phyloP scores from a whole-genome alignment of 345 rosid species.

The Camelina sativa region DNA sequence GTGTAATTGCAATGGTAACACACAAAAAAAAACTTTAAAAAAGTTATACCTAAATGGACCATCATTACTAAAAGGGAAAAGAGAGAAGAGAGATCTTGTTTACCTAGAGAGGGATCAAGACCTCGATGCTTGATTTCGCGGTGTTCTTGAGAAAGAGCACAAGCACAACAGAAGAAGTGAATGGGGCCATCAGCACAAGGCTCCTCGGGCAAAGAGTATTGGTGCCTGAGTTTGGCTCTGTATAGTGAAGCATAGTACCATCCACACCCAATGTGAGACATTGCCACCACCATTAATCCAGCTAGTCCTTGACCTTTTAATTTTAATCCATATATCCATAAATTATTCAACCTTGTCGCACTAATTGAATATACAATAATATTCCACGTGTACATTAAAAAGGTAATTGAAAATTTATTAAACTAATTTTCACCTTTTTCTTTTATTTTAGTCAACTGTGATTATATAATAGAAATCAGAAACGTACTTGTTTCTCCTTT shows the following conservation, averaged over 20 bases:
- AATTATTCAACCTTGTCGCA: not conserved
- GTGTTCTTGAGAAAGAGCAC: constrained; percentile 46
- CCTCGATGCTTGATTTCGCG: constrained; percentile 43
- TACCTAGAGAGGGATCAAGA: constrained; percentile 45
- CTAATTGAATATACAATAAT: not conserved
- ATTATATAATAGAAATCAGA: not conserved
- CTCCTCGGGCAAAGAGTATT: constrained; percentile 42
- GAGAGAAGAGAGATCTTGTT: not conserved
- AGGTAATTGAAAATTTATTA: too few species aligned
- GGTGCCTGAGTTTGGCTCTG: constrained; percentile 37
- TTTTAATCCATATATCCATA: not conserved
- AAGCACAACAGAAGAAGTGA: constrained; percentile 41
- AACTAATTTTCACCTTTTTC: not conserved
- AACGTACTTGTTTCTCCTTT: constrained; percentile 55
- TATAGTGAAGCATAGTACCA: constrained; percentile 43
- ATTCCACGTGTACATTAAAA: not conserved
- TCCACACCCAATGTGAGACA: constrained; percentile 45
- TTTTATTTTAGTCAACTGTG: too few species aligned
- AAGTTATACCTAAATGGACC: not conserved
- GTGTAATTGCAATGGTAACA: not conserved
- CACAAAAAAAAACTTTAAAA: not conserved
- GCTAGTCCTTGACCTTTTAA: constrained; percentile 36
- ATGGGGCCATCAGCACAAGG: constrained; percentile 40
- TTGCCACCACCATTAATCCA: constrained; percentile 36
- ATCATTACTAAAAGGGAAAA: not conserved